Evolutionary conservation across 768 basidiomycete species (phyloP), one percentile per base, ranked within the genome.

Genomic region (Russula lepida): DNA sequence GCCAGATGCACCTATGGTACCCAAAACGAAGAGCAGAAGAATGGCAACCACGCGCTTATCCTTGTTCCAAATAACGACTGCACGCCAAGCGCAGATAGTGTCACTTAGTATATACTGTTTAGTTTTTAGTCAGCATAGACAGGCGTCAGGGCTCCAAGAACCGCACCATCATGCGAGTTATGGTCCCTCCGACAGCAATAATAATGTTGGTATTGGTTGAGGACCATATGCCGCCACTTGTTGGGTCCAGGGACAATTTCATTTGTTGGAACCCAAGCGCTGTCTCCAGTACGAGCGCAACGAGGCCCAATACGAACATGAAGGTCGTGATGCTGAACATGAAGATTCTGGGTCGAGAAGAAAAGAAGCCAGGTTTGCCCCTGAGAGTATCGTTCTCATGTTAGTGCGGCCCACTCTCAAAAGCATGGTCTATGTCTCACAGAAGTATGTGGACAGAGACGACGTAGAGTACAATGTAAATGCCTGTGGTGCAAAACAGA

Each of bases 291-390:
- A 51, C 60, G 2, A 61, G 30, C 30, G 55, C 49, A n/a, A 62
- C 46, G 43, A 62, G 21, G 15, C 54, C 48, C n/a, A 62, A n/a
- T 7, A 33, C 11, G 21, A 62, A 56, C 60, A 62, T 62, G 9
- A 62, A 62, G n/a, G 60, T 56, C 49, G 60, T 56, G 23, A 62
- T 27, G n/a, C 41, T 49, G 15, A 62, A 52, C 60, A 62, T 62
- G 27, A 51, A 56, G 13, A 62, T 17, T 44, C 60, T 52, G 13
- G 60, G 55, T 21, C 25, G 47, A 41, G 60, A 62, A 11, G 60
- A 62, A 15, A 28, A 37, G 23, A 62, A 52, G 17, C 60, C 60
- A 3, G 60, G 60, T 39, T 32, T 44, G 32, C 41, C 28, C 13
- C 60, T 62, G 37, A 33, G 23, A 19, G 19, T 9, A 6, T 27